Evolutionary conservation across 2,329 filamentous ascomycete genomes (phyloP).

Genomic region (Corniculantispora saksenae): DNA sequence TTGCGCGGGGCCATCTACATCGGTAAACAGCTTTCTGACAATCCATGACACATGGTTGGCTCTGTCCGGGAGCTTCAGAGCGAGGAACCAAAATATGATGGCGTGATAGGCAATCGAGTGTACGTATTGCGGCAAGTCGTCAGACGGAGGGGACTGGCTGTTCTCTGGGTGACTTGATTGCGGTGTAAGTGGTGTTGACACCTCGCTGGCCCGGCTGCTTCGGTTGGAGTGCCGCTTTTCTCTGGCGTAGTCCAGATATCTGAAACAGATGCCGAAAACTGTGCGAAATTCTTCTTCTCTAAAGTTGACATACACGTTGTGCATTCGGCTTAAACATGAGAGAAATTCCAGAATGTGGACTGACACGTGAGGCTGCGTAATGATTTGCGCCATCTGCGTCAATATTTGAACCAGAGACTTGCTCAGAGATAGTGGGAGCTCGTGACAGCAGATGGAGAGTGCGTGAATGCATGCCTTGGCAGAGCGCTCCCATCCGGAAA

Average conservation of each 20-base stretch:
- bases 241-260: constrained; percentile 86
- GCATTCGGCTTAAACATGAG: constrained; percentile 82
- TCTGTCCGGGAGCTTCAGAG: constrained; percentile 80
- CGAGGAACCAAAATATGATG: constrained; percentile 95
- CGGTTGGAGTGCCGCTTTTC: constrained; percentile 59
- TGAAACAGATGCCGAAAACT: constrained; percentile 92
- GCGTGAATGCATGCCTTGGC: constrained; percentile 94
- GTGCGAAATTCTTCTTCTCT: constrained; percentile 89
- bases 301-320: constrained; percentile 83
- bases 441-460: constrained; percentile 90
- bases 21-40: constrained; percentile 79
- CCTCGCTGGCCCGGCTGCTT: constrained; percentile 47
- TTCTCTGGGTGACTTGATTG: constrained; percentile 24
- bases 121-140: constrained; percentile 89
- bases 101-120: constrained; percentile 93
- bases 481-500: constrained; percentile 80
- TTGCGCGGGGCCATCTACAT: constrained; percentile 68
- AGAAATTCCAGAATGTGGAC: constrained; percentile 96
- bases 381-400: constrained; percentile 92
- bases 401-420: constrained; percentile 84
- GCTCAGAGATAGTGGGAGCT: constrained; percentile 83
- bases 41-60: constrained; percentile 88
- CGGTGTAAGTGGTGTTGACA: constrained; percentile 31
- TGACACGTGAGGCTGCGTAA: constrained; percentile 87
- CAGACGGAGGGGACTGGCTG: constrained; percentile 42